Conservation (phyloP, 768 basidiomycete species). For the Boletus barrowsii region DNA sequence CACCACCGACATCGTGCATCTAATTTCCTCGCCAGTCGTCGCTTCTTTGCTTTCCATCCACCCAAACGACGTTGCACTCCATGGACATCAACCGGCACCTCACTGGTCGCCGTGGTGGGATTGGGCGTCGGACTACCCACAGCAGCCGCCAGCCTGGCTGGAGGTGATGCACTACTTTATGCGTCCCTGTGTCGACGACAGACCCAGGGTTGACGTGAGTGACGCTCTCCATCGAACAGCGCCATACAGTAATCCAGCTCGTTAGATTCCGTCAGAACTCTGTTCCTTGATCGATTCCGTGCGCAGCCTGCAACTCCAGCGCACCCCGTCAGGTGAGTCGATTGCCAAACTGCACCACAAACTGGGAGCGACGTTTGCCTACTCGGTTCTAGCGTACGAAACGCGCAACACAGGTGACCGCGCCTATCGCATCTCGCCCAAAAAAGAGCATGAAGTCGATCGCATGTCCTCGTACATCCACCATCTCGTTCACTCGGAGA, state of each 20-base stretch:
- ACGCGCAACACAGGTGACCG: constrained; percentile 3
- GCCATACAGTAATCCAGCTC: not conserved
- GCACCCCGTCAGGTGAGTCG: constrained; percentile 17
- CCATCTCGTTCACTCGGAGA: constrained; percentile 30
- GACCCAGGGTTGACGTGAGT: constrained; percentile 15
- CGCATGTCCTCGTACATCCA: constrained; percentile 59
- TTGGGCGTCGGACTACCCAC: constrained; percentile 27
- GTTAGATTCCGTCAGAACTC: constrained; percentile 24
- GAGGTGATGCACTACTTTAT: constrained; percentile 22
- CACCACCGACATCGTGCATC: constrained; percentile 14
- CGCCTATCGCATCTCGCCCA: constrained; percentile 63
- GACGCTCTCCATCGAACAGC: not conserved
- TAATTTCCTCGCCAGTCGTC: constrained; percentile 20
- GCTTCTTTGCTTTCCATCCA: constrained; percentile 42
- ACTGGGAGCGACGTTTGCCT: not conserved
- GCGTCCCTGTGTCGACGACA: constrained; percentile 13
- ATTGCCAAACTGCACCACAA: not conserved
- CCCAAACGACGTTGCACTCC: constrained; percentile 45
- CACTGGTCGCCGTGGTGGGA: constrained; percentile 37
- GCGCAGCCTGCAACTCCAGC: constrained; percentile 27
- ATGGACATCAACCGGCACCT: constrained; percentile 17
- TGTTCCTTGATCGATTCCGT: constrained; percentile 21
- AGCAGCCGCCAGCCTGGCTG: constrained; percentile 21
- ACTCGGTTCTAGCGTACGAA: constrained; percentile 7
- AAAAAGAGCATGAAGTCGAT: constrained; percentile 70